Base-by-base conservation (phyloP, 2,329 filamentous ascomycete genomes). In the Acrocalymma vagum region DNA sequence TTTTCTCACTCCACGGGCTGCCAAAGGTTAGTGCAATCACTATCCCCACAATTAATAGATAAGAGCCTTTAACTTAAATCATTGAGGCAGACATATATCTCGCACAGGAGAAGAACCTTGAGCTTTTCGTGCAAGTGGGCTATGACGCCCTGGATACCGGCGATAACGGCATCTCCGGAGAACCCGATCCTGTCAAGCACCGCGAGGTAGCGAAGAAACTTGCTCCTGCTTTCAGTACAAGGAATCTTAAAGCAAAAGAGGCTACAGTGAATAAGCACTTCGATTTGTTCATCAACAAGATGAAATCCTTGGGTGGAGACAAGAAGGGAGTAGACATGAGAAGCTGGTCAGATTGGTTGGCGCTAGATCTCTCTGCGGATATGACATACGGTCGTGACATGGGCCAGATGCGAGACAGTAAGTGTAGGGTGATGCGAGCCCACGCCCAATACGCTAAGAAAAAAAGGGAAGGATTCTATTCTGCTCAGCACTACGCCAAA, bases 121-220 rank as follows among this genome's bases (percentile, higher is more conserved):
- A 38, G 25, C 25, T 29, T n/a, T 38, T 38, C 34, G 34, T 38
- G 5, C 34, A 38, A 29, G 34, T 38, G 29, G 34, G 34, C 34
- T 38, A 38, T 38, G 34, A 38, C 25, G 26, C 34, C 15, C 18
- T 38, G 4, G 34, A 38, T 22, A 38, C 34, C 6, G 34, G 34
- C 25, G 34, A 38, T 22, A 38, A 38, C 16, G 34, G 34, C 15
- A 38, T 38, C 34, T 21, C 34, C 3, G 34, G 34, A 22, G 34
- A 38, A 15, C 34, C 34, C 13, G 21, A 39, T 32, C 36, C 36
- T 9, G 14, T 39, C 36, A 32, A 39, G 14, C 36, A 39, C 21
- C 36, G 36, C 21, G 21, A 31, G 27, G 17, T 31, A 32, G 27
- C 27, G 13, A 39, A 39, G 36, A 31, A 30, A n/a, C 36, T 39